A percentile compares a stretch with the other conserved stretches of the same genome.
Evolutionary conservation across 495 filamentous ascomycete species (phyloP).

Genomic region (Penicillium argentinense): DNA sequence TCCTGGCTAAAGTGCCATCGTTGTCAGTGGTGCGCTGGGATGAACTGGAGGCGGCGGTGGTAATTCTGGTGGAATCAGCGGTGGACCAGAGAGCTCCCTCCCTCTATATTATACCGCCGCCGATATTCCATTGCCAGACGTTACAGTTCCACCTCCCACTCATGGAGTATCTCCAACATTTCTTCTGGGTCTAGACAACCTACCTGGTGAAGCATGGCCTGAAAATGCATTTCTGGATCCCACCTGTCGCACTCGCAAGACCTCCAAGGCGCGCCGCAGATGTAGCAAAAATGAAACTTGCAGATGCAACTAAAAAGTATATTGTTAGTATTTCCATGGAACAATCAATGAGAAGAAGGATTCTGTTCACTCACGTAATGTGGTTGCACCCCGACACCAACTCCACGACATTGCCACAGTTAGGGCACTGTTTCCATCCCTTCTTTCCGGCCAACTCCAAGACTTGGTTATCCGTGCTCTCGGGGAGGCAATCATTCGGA

Average conservation of each 20-base stretch:
- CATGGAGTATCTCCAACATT: too few relatives aligned
- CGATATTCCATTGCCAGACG: too few relatives aligned
- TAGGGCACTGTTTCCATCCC: constrained; percentile 26
- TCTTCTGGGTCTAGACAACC: background rate
- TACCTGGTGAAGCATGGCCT: background rate
- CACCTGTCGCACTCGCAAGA: constrained; percentile 46
- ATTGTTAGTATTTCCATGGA: background rate
- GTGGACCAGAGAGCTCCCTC: too few relatives aligned
- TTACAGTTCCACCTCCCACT: too few relatives aligned
- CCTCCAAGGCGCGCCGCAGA: constrained; percentile 41
- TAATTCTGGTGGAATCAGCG: too few relatives aligned
- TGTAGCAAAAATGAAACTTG: constrained; percentile 24
- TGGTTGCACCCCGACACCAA: constrained; percentile 24
- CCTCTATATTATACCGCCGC: too few relatives aligned
- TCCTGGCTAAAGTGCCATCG: too few relatives aligned
- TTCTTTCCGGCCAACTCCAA: too few relatives aligned
- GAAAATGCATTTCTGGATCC: constrained; percentile 33
- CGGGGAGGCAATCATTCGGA: too few relatives aligned
- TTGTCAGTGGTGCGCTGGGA: too few relatives aligned
- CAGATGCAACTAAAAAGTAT: constrained; percentile 12
- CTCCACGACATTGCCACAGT: constrained; percentile 27
- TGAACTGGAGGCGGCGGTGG: too few relatives aligned
- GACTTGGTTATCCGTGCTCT: too few relatives aligned
- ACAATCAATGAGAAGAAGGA: background rate
- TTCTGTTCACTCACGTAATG: constrained; percentile 27